Conservation (phyloP, 331 rosid genomes). For the Erythrophleum ivorense region DNA sequence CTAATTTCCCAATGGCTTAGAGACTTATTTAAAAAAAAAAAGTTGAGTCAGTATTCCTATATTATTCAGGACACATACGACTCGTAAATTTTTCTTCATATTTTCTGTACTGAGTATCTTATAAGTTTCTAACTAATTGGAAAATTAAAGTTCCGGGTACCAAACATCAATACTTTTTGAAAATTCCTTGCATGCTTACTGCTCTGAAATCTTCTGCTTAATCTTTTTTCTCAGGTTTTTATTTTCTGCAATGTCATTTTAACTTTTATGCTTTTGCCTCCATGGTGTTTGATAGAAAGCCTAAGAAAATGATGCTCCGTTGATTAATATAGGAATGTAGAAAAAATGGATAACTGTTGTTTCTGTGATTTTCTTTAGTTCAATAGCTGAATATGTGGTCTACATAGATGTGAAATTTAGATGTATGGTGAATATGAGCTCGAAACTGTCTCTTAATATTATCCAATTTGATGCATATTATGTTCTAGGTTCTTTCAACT, state of each 20-base stretch:
- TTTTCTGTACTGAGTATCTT: neutral
- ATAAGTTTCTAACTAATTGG: neutral
- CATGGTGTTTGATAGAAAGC: conserved; percentile 26
- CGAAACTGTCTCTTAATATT: neutral
- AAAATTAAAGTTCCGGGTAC: neutral
- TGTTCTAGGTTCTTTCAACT: neutral
- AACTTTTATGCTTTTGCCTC: neutral
- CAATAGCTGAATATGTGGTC: neutral
- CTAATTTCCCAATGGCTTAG: neutral
- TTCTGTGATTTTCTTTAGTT: neutral
- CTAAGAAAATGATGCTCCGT: neutral
- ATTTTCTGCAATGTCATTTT: neutral
- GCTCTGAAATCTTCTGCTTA: neutral
- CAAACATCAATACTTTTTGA: neutral
- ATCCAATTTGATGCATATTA: conserved; percentile 4
- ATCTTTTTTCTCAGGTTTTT: neutral
- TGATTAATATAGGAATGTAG: neutral
- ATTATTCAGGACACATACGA: neutral
- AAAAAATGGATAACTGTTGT: neutral
- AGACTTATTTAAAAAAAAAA: neutral
- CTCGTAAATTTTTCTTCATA: neutral
- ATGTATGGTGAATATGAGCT: neutral
- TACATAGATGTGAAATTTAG: neutral
- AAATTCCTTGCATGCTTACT: neutral
- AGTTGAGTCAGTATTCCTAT: neutral